Evolutionary conservation across 257 asterid species (phyloP).

Genomic region (Anisodus acutangulus): DNA sequence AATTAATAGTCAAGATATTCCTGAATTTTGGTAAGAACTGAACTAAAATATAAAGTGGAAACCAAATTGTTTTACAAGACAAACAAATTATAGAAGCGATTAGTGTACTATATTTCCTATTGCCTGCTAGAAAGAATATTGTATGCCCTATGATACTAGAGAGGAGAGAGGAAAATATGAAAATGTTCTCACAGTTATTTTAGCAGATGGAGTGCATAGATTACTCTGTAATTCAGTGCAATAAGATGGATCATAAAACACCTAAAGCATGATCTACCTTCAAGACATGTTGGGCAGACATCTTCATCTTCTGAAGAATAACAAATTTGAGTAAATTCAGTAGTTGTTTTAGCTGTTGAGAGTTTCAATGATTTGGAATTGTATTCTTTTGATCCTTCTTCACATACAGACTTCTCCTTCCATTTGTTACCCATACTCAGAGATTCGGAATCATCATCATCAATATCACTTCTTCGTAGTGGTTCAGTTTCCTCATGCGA

Average conservation of each 20-base stretch:
- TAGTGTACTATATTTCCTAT: background rate
- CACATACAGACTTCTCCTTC: slow-evolving; percentile 52
- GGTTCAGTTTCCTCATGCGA: slow-evolving; percentile 78
- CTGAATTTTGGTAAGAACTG: background rate
- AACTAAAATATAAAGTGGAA: slow-evolving; percentile 3
- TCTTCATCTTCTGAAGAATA: slow-evolving; percentile 84
- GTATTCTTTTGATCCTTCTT: slow-evolving; percentile 65
- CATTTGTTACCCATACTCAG: slow-evolving; percentile 60
- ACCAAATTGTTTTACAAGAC: background rate
- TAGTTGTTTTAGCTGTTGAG: slow-evolving; percentile 50
- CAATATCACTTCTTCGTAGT: slow-evolving; percentile 63
- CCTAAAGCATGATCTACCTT: slow-evolving; percentile 52
- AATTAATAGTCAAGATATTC: slow-evolving; percentile 22
- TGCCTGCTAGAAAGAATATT: background rate
- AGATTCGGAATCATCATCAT: slow-evolving; percentile 68
- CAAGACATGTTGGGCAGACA: slow-evolving; percentile 97
- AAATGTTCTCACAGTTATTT: background rate
- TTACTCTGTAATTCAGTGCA: background rate
- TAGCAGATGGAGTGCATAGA: slow-evolving; percentile 22
- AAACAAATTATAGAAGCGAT: background rate
- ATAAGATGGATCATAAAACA: slow-evolving; percentile 5
- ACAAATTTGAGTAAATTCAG: slow-evolving; percentile 71
- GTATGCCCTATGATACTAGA: background rate
- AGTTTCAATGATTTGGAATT: slow-evolving; percentile 56
- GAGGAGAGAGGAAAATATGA: background rate